Evolutionary conservation across 2,329 filamentous ascomycete species (phyloP).

Genomic region (Rutstroemia sp.): DNA sequence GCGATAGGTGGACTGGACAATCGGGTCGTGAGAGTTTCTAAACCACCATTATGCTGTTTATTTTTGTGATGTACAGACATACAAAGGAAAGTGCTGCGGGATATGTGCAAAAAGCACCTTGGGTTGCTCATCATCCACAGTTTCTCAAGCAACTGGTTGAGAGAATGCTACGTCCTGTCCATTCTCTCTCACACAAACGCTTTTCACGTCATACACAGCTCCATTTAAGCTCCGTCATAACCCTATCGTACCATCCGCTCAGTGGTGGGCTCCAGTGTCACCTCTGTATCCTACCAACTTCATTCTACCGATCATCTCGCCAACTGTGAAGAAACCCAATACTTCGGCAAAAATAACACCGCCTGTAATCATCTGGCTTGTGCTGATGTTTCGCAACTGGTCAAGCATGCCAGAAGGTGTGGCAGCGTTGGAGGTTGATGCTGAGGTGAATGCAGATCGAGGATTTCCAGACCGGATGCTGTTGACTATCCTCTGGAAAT

Average conservation of each 20-base stretch:
- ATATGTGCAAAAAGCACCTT: conserved; percentile 15
- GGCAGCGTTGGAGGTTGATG: conserved; percentile 37
- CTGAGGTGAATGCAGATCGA: conserved; percentile 43
- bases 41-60: conserved; percentile 23
- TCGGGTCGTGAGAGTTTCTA: conserved; percentile 6
- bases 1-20: neutral
- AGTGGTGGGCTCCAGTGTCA: conserved; percentile 51
- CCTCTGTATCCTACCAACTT: conserved; percentile 93
- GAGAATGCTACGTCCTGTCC: conserved; percentile 8
- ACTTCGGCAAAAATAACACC: conserved; percentile 80
- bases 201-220: neutral
- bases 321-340: conserved; percentile 94
- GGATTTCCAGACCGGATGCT: conserved; percentile 57
- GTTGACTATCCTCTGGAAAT: conserved; percentile 71
- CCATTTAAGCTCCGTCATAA: neutral
- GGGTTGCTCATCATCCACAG: conserved; percentile 5
- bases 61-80: conserved; percentile 22
- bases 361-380: conserved; percentile 60
- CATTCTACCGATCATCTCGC: conserved; percentile 91
- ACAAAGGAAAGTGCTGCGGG: conserved; percentile 17
- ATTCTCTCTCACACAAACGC: neutral
- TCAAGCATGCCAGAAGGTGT: conserved; percentile 48
- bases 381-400: conserved; percentile 61
- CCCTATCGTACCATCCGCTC: conserved; percentile 23
- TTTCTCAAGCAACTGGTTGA: conserved; percentile 6